phyloP scores from a whole-genome alignment of 2,329 filamentous ascomycete species.

The Cordyceps sp. region DNA sequence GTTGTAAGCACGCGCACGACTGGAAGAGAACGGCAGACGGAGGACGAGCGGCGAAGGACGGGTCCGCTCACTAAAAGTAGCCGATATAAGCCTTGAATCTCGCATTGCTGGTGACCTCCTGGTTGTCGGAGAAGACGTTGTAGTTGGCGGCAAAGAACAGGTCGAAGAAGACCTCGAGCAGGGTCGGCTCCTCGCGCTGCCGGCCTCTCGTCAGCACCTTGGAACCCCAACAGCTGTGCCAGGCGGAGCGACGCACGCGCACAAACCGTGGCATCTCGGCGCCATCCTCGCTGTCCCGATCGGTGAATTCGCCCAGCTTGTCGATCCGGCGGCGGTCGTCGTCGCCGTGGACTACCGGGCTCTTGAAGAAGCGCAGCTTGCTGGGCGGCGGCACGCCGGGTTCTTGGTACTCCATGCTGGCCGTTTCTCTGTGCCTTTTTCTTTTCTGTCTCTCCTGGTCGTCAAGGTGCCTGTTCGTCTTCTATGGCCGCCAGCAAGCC shows the following conservation, averaged over 20 bases:
- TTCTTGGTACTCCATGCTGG: conserved; percentile 4
- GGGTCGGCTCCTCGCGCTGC: conserved; percentile 17
- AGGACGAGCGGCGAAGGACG: too few species aligned
- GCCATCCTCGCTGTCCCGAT: conserved; percentile 3
- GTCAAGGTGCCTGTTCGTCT: too few species aligned
- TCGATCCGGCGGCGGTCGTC: too few species aligned
- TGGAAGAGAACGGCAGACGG: too few species aligned
- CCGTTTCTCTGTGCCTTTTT: too few species aligned
- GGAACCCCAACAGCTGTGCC: too few species aligned
- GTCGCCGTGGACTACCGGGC: conserved; percentile 8
- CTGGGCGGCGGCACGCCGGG: conserved; percentile 2
- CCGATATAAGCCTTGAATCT: conserved; percentile 19
- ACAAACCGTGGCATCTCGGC: conserved; percentile 7
- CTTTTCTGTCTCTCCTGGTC: too few species aligned
- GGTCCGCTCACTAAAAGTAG: background rate
- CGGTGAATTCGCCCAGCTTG: conserved; percentile 2
- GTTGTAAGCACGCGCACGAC: too few species aligned
- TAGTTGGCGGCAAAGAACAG: conserved; percentile 39
- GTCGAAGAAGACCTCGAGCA: conserved; percentile 21
- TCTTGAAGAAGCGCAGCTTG: conserved; percentile 16
- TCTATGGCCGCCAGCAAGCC: too few species aligned
- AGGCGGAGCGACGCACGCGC: conserved; percentile 9
- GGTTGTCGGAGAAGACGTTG: conserved; percentile 33
- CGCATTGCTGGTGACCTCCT: conserved; percentile 13
- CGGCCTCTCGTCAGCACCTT: background rate